These are phyloP conservation scores for Mycogone perniciosa DNA, from an alignment of 2,329 filamentous ascomycete genomes.

Conservation along the genomic window DNA sequence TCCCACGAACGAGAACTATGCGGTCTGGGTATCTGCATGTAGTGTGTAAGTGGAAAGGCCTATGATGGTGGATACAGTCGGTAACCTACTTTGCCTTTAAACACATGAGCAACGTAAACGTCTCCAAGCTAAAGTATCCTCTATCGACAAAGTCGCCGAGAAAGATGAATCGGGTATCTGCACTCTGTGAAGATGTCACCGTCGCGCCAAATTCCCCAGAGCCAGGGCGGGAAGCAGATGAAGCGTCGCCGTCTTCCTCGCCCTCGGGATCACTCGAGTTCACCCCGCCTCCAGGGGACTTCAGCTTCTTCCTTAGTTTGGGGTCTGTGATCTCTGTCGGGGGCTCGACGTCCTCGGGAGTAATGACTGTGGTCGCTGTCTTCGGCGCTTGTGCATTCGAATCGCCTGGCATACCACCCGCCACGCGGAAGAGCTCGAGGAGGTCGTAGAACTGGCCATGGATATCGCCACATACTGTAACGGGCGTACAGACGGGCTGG, in stretches of 20 bases:
- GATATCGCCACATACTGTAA: conserved; percentile 96
- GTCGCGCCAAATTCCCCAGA: conserved; percentile 29
- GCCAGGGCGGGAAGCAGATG: conserved; percentile 26
- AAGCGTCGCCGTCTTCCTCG: conserved; percentile 37
- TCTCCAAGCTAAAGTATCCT: conserved; percentile 96
- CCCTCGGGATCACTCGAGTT: conserved; percentile 47
- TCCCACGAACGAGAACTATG: conserved; percentile 93
- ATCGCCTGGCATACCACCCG: conserved; percentile 92
- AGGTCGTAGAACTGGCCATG: conserved; percentile 99
- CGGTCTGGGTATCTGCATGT: conserved; percentile 75
- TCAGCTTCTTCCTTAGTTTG: conserved; percentile 80
- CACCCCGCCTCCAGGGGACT: conserved; percentile 31
- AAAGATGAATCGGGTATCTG: conserved; percentile 53
- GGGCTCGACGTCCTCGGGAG: conserved; percentile 85
- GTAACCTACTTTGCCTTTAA: conserved; percentile 62
- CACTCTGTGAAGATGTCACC: conserved; percentile 37
- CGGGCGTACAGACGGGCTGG: conserved; percentile 91
- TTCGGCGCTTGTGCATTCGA: conserved; percentile 61
- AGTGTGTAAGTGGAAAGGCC: conserved; percentile 16
- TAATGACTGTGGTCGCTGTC: conserved; percentile 68
- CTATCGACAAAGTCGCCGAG: conserved; percentile 93
- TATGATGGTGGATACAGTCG: neutral
- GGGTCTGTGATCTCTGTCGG: conserved; percentile 84
- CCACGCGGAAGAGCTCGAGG: conserved; percentile 91
- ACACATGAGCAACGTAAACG: conserved; percentile 94